Percentiles rank a stretch among this genome's conserved stretches.
Conservation (phyloP, 2,329 filamentous ascomycete species). For the Pseudonectria foliicola region DNA sequence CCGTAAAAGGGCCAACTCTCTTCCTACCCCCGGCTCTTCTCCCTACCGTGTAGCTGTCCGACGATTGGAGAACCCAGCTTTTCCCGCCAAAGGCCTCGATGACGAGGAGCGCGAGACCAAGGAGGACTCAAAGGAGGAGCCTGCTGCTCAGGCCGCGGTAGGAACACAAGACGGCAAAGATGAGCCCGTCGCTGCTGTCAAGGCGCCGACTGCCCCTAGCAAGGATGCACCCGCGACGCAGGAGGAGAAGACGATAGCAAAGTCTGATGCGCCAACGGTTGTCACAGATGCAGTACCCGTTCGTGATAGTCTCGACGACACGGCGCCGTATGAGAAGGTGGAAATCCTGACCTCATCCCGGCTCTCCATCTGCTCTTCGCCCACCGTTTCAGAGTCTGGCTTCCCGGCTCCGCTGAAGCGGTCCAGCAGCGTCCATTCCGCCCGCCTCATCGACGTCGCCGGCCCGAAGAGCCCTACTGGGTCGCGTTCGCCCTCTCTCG, state of each 20-base stretch:
- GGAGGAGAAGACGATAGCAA: constrained; percentile 19
- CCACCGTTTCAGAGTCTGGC: constrained; percentile 40
- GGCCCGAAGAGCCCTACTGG: constrained; percentile 43
- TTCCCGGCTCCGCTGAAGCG: constrained; percentile 30
- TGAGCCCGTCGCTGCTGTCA: background rate
- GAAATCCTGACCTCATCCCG: constrained; percentile 51
- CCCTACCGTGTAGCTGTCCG: constrained; percentile 14
- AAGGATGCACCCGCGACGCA: constrained; percentile 10
- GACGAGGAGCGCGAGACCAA: constrained; percentile 5
- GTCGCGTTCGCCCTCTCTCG: constrained; percentile 43
- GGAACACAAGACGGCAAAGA: constrained; percentile 2
- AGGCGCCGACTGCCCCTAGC: too few relatives aligned
- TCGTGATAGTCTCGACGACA: constrained; percentile 37
- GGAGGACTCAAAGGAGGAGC: constrained; percentile 5
- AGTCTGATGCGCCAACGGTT: constrained; percentile 7
- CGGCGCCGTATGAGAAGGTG: constrained; percentile 47
- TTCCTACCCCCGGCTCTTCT: constrained; percentile 18
- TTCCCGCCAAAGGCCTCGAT: background rate
- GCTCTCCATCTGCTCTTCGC: constrained; percentile 47
- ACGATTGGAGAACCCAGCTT: constrained; percentile 7
- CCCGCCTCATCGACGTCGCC: constrained; percentile 51
- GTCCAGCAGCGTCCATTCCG: constrained; percentile 46
- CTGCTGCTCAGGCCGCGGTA: constrained; percentile 2
- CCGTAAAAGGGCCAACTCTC: constrained; percentile 27
- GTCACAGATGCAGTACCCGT: constrained; percentile 7